These are phyloP conservation scores for Mycena vulgaris DNA, from an alignment of 768 basidiomycete genomes.

Conservation along the genomic window DNA sequence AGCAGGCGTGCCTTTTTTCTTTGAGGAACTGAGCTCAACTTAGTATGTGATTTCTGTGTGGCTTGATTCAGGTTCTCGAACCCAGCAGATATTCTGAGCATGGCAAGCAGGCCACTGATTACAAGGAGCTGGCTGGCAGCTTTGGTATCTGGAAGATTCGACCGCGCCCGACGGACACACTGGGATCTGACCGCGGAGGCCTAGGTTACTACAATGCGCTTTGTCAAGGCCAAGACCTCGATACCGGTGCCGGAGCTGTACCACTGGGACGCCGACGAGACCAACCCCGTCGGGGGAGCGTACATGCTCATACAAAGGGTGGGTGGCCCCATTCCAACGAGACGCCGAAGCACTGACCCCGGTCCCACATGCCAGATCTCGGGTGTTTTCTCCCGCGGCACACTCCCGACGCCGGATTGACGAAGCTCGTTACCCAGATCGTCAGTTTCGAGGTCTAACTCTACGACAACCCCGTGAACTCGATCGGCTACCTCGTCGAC, in stretches of 20 bases:
- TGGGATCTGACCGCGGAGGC: too few species aligned
- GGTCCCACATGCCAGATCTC: neutral
- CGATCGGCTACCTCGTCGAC: slow-evolving; percentile 3
- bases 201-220: neutral
- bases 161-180: too few species aligned
- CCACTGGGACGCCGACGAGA: neutral
- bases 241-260: slow-evolving; percentile 3
- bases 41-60: too few species aligned
- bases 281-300: neutral
- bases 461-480: neutral
- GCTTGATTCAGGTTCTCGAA: too few species aligned
- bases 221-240: neutral
- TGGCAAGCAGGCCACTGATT: too few species aligned
- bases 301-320: slow-evolving; percentile 14
- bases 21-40: too few species aligned
- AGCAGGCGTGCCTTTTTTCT: too few species aligned
- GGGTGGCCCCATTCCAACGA: neutral
- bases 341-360: too few species aligned
- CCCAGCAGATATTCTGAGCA: too few species aligned
- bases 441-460: neutral
- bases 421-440: neutral
- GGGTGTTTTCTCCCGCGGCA: neutral
- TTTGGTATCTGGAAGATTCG: too few species aligned
- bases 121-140: too few species aligned
- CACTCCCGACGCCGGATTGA: neutral